phyloP scores from a whole-genome alignment of 2,329 filamentous ascomycete genomes.

The Aspergillus glaucus region DNA sequence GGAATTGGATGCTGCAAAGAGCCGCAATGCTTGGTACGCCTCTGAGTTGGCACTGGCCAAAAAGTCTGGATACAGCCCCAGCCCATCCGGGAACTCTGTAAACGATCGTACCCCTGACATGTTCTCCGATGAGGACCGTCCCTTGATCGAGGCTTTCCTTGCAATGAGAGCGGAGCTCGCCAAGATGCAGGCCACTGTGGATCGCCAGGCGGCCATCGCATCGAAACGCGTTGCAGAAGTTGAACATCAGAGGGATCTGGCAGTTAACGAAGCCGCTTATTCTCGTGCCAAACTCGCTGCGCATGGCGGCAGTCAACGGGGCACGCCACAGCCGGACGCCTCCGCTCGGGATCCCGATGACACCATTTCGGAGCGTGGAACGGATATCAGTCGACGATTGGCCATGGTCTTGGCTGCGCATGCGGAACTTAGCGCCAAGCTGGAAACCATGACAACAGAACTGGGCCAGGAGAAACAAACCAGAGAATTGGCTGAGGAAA shows the following conservation, averaged over 20 bases:
- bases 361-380: constrained; percentile 55
- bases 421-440: constrained; percentile 68
- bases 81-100: constrained; percentile 62
- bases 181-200: constrained; percentile 83
- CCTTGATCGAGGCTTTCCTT: constrained; percentile 83
- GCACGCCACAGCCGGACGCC: constrained; percentile 48
- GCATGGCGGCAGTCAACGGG: constrained; percentile 61
- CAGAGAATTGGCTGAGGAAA: constrained; percentile 81
- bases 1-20: constrained; percentile 78
- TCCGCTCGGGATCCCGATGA: constrained; percentile 52
- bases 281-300: constrained; percentile 88
- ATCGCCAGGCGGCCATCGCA: constrained; percentile 77
- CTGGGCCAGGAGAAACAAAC: constrained; percentile 75
- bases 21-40: constrained; percentile 92
- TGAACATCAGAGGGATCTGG: constrained; percentile 87
- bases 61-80: constrained; percentile 79
- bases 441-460: constrained; percentile 64
- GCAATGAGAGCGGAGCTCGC: constrained; percentile 84
- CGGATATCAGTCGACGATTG: constrained; percentile 73
- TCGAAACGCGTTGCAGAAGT: constrained; percentile 88
- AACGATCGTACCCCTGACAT: constrained; percentile 71
- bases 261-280: constrained; percentile 92
- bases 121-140: constrained; percentile 86
- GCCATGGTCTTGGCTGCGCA: constrained; percentile 75
- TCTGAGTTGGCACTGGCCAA: constrained; percentile 88